Conservation (phyloP, 345 rosid species). For the Conringia planisiliqua region DNA sequence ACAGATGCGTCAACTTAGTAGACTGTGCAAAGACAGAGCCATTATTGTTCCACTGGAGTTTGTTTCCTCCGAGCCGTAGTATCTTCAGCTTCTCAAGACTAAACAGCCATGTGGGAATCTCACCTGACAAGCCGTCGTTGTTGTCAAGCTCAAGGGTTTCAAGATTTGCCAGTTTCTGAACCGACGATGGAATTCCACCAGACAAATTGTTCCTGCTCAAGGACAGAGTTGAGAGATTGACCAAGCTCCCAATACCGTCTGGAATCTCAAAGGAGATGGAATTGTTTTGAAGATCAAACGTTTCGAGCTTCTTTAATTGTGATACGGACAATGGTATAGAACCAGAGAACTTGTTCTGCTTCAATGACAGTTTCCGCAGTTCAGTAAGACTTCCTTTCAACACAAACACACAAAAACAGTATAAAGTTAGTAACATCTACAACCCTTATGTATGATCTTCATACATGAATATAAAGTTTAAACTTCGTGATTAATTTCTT, state of each 20-base stretch:
- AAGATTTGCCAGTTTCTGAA: constrained; percentile 34
- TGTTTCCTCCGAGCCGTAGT: constrained; percentile 39
- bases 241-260: constrained; percentile 23
- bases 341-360: constrained; percentile 22
- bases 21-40: constrained; percentile 25
- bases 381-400: constrained; percentile 26
- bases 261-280: constrained; percentile 36
- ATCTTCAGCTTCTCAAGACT: constrained; percentile 30
- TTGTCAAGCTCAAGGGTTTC: constrained; percentile 30
- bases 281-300: constrained; percentile 19
- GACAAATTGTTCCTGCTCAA: constrained; percentile 30
- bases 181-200: constrained; percentile 38
- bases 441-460: not conserved
- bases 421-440: not conserved
- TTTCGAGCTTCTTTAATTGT: constrained; percentile 17
- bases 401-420: not conserved
- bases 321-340: constrained; percentile 34
- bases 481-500: not conserved
- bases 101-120: constrained; percentile 45
- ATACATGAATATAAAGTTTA: not conserved
- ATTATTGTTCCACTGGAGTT: constrained; percentile 40
- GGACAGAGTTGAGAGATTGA: constrained; percentile 21
- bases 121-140: constrained; percentile 30
- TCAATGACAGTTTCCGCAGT: constrained; percentile 10
- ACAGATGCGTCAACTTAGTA: constrained; percentile 32